Base-by-base conservation (phyloP, 768 basidiomycete genomes). In the Strobilomyces dryophilus region DNA sequence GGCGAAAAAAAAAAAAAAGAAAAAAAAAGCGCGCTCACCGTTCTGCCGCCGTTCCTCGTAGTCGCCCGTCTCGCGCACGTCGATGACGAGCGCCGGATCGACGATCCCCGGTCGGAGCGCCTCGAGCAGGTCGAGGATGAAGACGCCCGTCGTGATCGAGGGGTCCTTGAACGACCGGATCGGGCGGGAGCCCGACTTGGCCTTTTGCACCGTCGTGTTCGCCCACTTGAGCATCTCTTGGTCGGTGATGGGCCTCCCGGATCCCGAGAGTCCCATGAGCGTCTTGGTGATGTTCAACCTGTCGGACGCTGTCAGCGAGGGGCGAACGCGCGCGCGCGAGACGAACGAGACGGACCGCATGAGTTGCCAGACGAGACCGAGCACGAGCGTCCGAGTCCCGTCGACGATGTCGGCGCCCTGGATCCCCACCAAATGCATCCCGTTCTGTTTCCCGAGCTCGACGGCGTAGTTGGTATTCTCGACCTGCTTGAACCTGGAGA, bases 321-420 rank as follows among this genome's bases (percentile, higher is more conserved):
- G 15, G 7, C 7, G 29, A 20, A 35, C 45, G 24, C 24, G n/a
- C 14, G 5, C 3, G 5, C 8, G 11, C 3, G 11, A 8, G n/a
- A 6, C 14, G 17, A 4, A n/a, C 8, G 0, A 3, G 15, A 71
- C 81, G 34, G 45, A 89, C 89, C 91, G 76, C 95, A 98, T 98
- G 49, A 97, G 76, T 65, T 98, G 97, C 97, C 97, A 99, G 1
- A 98, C 94, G 34, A 98, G 80, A 29, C 95, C 97, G 27, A 99
- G 82, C 7, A 98, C 94, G 50, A 99, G 76, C 4, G 95, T 98
- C 73, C 85, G 89, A 47, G 76, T 77, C n/a, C 87, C 93, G 64
- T 99, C 95, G 53, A 95, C 92, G 59, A 99, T 95, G 70, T 98
- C 95, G 2, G 95, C 85, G 12, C 97, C 97, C 67, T 99, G 97